phyloP scores from a whole-genome alignment of 192 early-diverging fungal genomes.

The Phycomyces nitens region DNA sequence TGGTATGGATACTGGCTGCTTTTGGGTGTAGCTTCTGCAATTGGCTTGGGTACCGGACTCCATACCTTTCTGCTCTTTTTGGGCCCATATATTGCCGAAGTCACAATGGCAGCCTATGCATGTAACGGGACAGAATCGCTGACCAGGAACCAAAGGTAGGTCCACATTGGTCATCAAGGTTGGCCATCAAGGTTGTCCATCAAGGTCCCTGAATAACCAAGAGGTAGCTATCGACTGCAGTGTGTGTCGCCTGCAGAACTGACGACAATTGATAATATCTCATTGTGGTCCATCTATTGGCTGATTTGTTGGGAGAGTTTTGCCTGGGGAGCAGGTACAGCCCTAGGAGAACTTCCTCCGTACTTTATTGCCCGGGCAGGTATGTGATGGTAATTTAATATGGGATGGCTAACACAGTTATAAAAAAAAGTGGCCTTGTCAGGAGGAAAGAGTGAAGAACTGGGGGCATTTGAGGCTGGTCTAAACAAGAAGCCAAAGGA shows the following conservation, averaged over 20 bases:
- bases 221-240: constrained; percentile 6
- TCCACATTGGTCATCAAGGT: too few relatives aligned
- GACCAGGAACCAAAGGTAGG: constrained; percentile 48
- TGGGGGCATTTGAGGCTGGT: constrained; percentile 39
- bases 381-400: constrained; percentile 20
- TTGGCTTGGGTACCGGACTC: constrained; percentile 90
- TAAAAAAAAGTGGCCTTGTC: constrained; percentile 45
- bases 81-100: constrained; percentile 86
- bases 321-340: constrained; percentile 92
- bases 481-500: constrained; percentile 46
- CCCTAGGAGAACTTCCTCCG: constrained; percentile 91
- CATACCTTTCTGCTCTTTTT: constrained; percentile 95
- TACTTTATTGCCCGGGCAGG: constrained; percentile 91
- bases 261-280: neutral
- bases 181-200: too few relatives aligned
- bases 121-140: constrained; percentile 73
- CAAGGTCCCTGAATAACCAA: too few relatives aligned
- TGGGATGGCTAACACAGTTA: neutral
- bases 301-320: constrained; percentile 78
- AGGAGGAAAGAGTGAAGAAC: constrained; percentile 48
- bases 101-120: constrained; percentile 84
- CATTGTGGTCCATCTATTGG: constrained; percentile 55
- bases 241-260: neutral
- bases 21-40: constrained; percentile 84
- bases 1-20: constrained; percentile 92